A percentile compares a stretch with the other conserved stretches of the same genome.
Conservation (phyloP, 1,139 yeast genomes). For the Hemisphaericaspora xylofermentans region DNA sequence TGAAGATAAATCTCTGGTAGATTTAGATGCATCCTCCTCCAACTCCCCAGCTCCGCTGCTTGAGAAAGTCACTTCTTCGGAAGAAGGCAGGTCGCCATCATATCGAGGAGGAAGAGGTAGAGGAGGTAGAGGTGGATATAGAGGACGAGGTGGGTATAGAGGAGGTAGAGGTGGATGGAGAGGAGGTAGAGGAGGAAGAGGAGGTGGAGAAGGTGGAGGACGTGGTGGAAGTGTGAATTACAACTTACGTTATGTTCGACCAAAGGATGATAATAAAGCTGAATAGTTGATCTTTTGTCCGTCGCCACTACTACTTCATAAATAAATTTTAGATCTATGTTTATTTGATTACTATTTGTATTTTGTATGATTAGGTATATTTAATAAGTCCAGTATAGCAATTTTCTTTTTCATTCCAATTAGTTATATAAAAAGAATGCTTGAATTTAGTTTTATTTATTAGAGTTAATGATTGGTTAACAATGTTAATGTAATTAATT, state of each 20-base stretch:
- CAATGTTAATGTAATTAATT: no score
- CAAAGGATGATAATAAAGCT: conserved; percentile 7
- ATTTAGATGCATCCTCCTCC: not conserved
- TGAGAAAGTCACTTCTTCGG: conserved; percentile 1
- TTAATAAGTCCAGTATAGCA: no score
- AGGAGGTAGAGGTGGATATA: conserved; percentile 13
- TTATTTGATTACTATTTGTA: not conserved
- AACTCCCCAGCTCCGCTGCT: not conserved
- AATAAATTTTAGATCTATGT: not conserved
- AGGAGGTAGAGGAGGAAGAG: conserved; percentile 20
- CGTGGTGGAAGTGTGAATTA: conserved; percentile 20
- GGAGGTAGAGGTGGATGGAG: conserved; percentile 22
- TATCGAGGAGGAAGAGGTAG: conserved; percentile 12
- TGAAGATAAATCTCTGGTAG: conserved; percentile 1
- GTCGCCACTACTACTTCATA: no score
- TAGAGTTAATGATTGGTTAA: no score
- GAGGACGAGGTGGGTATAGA: conserved; percentile 19
- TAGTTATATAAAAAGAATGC: no score
- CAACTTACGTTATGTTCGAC: conserved; percentile 31
- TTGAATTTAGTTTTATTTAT: no score
- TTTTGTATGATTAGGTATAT: not conserved
- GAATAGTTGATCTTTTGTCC: not conserved
- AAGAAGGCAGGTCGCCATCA: not conserved
- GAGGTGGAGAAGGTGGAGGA: conserved; percentile 22
- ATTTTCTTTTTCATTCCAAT: no score